Base-by-base conservation (phyloP, 2,329 filamentous ascomycete genomes). In the Colletotrichum sp. region DNA sequence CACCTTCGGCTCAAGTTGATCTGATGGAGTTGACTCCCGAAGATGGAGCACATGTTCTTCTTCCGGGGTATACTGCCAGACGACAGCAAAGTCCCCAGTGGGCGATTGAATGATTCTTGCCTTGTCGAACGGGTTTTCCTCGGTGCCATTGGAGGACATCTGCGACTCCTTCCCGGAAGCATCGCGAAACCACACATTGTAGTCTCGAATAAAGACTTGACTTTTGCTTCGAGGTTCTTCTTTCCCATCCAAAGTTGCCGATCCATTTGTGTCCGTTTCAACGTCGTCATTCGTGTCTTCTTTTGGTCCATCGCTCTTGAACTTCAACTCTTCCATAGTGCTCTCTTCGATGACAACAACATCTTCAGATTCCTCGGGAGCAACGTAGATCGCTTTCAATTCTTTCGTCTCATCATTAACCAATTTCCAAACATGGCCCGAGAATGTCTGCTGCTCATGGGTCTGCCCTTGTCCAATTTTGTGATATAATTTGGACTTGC, bases 1-100 rank as follows among this genome's bases (percentile, higher is more conserved):
- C 1, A 81, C 57, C 24, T 82, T 81, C 5, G 82, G 81, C 68
- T 81, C 74, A 34, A 82, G 59, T 52, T 80, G 82, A 39, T 83
- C 81, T 4, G 77, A 65, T 5, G 82, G 82, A 6, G 75, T 78
- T 12, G 81, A 82, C 49, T 83, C 80, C 24, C 82, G 66, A 1
- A 81, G 26, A 80, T 67, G 62, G 16, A 72, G n/a, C 5, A 67
- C 68, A 57, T 76, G 79, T 1, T 79, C 74, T 63, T 80, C 73
- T 52, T 64, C 36, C 3, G 79, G 72, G 7, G 64, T 76, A 28
- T 80, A 81, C 39, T 83, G 81, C 77, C 79, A 82, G 13, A 72
- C 80, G 18, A 80, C 62, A 6, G 49, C 78, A 34, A 77, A 73
- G 6, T 68, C 57, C 6, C 65, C 66, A 49, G 77, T 39, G n/a